Percentiles rank a stretch among this genome's conserved stretches.
Evolutionary conservation across 768 basidiomycete genomes (phyloP).

Genomic region (Lentinus tigrinus): DNA sequence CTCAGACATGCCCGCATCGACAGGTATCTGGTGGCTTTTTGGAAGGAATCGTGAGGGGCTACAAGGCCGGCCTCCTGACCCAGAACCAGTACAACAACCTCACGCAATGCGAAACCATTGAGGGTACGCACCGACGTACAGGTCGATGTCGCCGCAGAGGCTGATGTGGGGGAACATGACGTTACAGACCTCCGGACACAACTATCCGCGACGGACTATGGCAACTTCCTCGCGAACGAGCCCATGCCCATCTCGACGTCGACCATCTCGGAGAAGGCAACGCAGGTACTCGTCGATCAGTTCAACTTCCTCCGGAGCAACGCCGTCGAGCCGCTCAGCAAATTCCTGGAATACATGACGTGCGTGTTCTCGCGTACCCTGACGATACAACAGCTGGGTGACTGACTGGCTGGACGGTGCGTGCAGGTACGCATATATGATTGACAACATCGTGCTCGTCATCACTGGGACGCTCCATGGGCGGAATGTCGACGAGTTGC

Average conservation of each 20-base stretch:
- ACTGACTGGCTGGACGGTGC: background rate
- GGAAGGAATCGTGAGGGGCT: slow-evolving; percentile 85
- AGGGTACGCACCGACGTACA: slow-evolving; percentile 58
- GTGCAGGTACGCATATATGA: slow-evolving; percentile 97
- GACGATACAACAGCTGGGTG: background rate
- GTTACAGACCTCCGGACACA: slow-evolving; percentile 88
- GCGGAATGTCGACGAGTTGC: slow-evolving; percentile 93
- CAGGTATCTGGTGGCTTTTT: slow-evolving; percentile 76
- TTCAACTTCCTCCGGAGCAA: slow-evolving; percentile 93
- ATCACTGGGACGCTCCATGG: slow-evolving; percentile 98
- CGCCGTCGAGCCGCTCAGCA: slow-evolving; percentile 85
- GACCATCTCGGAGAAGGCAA: slow-evolving; percentile 96
- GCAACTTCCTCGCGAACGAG: slow-evolving; percentile 97
- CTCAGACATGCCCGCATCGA: slow-evolving; percentile 22
- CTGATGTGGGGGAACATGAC: background rate
- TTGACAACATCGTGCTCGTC: slow-evolving; percentile 96
- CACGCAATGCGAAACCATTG: slow-evolving; percentile 95
- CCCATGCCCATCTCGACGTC: slow-evolving; percentile 90
- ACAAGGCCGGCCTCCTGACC: slow-evolving; percentile 89
- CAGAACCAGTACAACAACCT: slow-evolving; percentile 90
- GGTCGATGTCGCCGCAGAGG: background rate
- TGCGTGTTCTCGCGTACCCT: slow-evolving; percentile 42
- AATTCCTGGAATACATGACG: slow-evolving; percentile 98
- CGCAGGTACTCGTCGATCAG: slow-evolving; percentile 92
- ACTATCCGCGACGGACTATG: slow-evolving; percentile 94